Base-by-base conservation (phyloP, 2,329 filamentous ascomycete species). In the Shiraia sp. region DNA sequence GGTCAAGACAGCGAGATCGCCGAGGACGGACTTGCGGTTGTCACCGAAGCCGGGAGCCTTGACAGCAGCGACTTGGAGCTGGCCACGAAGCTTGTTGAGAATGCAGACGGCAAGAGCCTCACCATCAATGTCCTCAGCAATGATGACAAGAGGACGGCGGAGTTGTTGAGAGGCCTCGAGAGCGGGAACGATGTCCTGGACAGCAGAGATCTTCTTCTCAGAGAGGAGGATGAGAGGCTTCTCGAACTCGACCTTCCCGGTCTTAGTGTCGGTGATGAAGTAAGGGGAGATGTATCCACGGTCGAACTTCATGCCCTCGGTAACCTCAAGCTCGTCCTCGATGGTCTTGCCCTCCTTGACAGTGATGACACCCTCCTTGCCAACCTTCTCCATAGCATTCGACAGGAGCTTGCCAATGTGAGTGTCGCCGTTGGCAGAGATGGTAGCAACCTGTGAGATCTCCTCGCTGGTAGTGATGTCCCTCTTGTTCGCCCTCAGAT, bases 321-420 rank as follows among this genome's bases (percentile, higher is more conserved):
- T 99, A 50, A 99, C 86, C 79, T 99, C 93, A 42, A 99, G 87
- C 83, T 99, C 93, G 63, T 99, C 93, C 65, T 88, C 85, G 69
- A 95, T 86, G 47, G 93, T 97, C 87, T 97, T 99, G 72, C 93
- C 93, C 82, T 99, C 93, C 87, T 99, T 99, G 69, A 97, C 92
- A 45, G 93, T 99, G 74, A 99, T 99, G 68, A 99, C 93, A 80
- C 93, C 93, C 80, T 99, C 93, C 83, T 99, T 99, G 75, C 93
- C 93, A 53, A 99, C 93, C 83, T 95, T 96, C 83, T 99, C 93
- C 93, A 99, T 99, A 61, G 93, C 93, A 70, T 85, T 96, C 70
- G 93, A 91, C 72, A 99, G 93, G 70, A 99, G 83, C 76, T 90
- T 86, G 64, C 93, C 93, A 66, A 99, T 89, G 77, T 96, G 91